These are phyloP conservation scores for Hanseniaspora uvarum DNA, from an alignment of 1,139 yeast genomes.

Conservation along the genomic window DNA sequence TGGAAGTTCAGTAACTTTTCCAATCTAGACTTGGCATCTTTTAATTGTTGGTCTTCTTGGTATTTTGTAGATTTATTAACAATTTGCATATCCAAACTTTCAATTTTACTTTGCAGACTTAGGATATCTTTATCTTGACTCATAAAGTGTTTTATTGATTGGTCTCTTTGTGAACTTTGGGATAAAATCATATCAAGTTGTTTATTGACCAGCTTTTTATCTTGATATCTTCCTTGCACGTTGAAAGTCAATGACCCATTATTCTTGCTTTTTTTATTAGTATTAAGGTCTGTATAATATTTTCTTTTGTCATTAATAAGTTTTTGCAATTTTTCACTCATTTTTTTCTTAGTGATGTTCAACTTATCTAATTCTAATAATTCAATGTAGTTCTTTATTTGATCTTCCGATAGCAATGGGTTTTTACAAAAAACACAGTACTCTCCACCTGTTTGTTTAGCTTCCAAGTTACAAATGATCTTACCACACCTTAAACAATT, in stretches of 20 bases:
- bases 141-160: conserved; percentile 23
- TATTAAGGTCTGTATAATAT: not conserved
- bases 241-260: not conserved
- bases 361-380: conserved; percentile 40
- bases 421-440: conserved; percentile 79
- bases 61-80: conserved; percentile 29
- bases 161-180: conserved; percentile 28
- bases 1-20: conserved; percentile 70
- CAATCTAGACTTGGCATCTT: conserved; percentile 60
- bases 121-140: conserved; percentile 36
- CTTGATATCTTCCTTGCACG: conserved; percentile 19
- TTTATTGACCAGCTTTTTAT: conserved; percentile 33
- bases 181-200: conserved; percentile 33
- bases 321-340: conserved; percentile 24
- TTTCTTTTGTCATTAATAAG: not conserved
- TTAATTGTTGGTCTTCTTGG: conserved; percentile 42
- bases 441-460: conserved; percentile 44
- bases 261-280: not conserved
- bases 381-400: conserved; percentile 46
- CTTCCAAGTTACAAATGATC: conserved; percentile 81
- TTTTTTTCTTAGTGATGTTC: conserved; percentile 23
- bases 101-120: conserved; percentile 24
- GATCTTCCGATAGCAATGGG: conserved; percentile 46
- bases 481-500: conserved; percentile 92
- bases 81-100: conserved; percentile 33